A percentile compares a stretch with the other conserved stretches of the same genome.
Evolutionary conservation across 805 yeast genomes (phyloP).

Genomic region (Lipomyces starkeyi): DNA sequence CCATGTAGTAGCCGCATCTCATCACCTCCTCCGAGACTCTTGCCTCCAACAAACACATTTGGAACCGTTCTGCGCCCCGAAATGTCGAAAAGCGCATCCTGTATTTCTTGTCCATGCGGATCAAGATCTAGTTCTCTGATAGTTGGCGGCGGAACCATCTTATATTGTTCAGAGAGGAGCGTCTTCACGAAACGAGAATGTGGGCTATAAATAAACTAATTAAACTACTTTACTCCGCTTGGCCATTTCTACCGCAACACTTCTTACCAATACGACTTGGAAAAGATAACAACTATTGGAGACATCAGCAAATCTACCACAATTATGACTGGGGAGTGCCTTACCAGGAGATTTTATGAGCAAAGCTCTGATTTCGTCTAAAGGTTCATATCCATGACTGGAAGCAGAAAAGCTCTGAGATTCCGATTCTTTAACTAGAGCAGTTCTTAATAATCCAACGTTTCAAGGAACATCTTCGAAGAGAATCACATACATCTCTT

Average conservation of each 20-base stretch:
- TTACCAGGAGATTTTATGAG: conserved; percentile 31
- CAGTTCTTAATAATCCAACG: too few species aligned
- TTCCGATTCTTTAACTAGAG: neutral
- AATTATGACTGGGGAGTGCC: neutral
- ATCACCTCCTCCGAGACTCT: conserved; percentile 87
- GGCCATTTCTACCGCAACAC: neutral
- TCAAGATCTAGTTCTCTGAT: conserved; percentile 86
- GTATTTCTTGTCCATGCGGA: conserved; percentile 74
- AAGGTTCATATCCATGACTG: conserved; percentile 14
- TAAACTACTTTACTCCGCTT: conserved; percentile 9
- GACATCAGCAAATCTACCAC: neutral
- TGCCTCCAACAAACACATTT: conserved; percentile 75
- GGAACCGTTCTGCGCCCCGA: conserved; percentile 92
- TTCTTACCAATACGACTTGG: conserved; percentile 52
- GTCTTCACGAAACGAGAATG: conserved; percentile 74
- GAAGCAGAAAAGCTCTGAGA: neutral
- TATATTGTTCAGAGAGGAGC: conserved; percentile 65
- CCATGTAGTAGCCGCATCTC: conserved; percentile 71
- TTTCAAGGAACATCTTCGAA: neutral
- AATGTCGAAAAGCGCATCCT: conserved; percentile 66
- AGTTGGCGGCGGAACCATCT: conserved; percentile 71
- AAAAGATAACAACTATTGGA: conserved; percentile 51
- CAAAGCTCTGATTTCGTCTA: conserved; percentile 25
- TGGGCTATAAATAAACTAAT: conserved; percentile 56
- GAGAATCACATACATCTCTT: conserved; percentile 14